Evolutionary conservation across 352 stramenopile species (phyloP).

Genomic region (Phytophthora europaea): DNA sequence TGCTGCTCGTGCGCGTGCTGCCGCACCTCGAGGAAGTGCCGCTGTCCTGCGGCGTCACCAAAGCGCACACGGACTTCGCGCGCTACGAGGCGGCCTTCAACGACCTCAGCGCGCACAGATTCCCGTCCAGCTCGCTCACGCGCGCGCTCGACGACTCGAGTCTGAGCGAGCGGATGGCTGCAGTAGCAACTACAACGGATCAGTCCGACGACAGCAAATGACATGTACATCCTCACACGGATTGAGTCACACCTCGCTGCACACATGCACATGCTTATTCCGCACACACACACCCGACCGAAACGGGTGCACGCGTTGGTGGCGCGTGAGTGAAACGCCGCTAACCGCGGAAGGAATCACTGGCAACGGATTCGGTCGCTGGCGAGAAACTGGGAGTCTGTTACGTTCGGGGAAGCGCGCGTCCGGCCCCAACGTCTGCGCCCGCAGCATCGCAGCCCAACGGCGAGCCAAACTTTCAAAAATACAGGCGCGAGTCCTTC

Average conservation of each 20-base stretch:
- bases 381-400: slow-evolving; percentile 19
- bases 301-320: slow-evolving; percentile 10
- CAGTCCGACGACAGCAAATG: slow-evolving; percentile 10
- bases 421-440: slow-evolving; percentile 22
- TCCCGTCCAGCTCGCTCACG: slow-evolving; percentile 22
- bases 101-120: slow-evolving; percentile 55
- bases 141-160: slow-evolving; percentile 23
- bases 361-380: slow-evolving; percentile 26
- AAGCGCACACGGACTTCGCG: slow-evolving; percentile 61
- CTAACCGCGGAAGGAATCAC: slow-evolving; percentile 39
- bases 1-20: slow-evolving; percentile 59
- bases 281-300: not conserved
- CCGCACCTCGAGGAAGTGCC: slow-evolving; percentile 60
- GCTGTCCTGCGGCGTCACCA: slow-evolving; percentile 51
- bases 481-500: not conserved
- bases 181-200: slow-evolving; percentile 10
- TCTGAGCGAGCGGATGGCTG: slow-evolving; percentile 31
- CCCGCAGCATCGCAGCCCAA: slow-evolving; percentile 27
- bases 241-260: not conserved
- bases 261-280: slow-evolving; percentile 22
- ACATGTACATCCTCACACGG: not conserved
- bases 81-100: slow-evolving; percentile 85
- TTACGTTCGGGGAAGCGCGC: slow-evolving; percentile 17
- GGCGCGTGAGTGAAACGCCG: slow-evolving; percentile 50
- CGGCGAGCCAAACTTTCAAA: slow-evolving; percentile 1